Evolutionary conservation across 306 rosid genomes (phyloP), one percentile per base, ranked within the genome.

Genomic region (Cucurbita ficifolia): DNA sequence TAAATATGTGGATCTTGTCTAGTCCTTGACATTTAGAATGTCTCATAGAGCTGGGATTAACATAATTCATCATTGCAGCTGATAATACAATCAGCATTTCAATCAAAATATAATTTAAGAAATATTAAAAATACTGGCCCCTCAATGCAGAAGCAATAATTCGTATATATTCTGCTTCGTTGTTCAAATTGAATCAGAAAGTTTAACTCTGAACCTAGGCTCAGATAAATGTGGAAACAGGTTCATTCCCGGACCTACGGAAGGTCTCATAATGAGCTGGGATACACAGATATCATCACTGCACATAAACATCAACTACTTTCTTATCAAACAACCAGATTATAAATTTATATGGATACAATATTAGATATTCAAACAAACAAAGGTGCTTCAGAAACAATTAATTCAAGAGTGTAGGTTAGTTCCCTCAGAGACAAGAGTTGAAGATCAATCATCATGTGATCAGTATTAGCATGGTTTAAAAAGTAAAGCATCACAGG

Each of bases 381-480:
- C 12, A 36, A 10, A 51, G 4, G 45, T 22, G 56, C 24, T 16
- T 18, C 5, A 2, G 10, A 21, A 22, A 2, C 1, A 49, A 33
- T 22, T 16, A 10, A 67, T 45, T 17, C 4, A 52, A 39, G 18
- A 29, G 39, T 7, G 1, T 1, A 6, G 39, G 70, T 53, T 4
- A 12, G 46, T 80, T 89, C 91, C 90, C 90, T 82, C 88, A 87
- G 86, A 62, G 43, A 7, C 10, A 57, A 54, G 57, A 8, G 39
- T 6, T 55, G 48, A 22, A 11, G 6, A 29, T 74, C 52, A 79
- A 79, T 82, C 90, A 82, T 62, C 56, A 48, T 6, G 49, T 24
- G 39, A 75, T 86, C 90, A 83, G 82, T 69, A 84, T 89, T 88
- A 86, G 85, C 96, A 91, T 83, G 86, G 89, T 80, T 71, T 17